Percentiles rank a stretch among this genome's conserved stretches.
phyloP scores from a whole-genome alignment of 176 grass and related monocot genomes.

The Oryza coarctata region DNA sequence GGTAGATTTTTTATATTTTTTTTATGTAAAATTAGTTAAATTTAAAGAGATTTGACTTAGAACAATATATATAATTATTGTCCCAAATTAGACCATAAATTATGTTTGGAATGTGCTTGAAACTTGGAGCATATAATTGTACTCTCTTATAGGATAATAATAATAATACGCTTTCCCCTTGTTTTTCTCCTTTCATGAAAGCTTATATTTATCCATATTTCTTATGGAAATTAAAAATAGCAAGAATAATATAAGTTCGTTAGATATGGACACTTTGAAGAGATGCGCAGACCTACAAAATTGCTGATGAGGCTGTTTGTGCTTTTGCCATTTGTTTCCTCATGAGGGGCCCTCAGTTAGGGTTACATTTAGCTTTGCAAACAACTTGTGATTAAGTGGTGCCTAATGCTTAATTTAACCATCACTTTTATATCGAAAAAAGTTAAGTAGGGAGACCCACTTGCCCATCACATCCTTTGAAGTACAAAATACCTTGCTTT shows the following conservation, averaged over 20 bases:
- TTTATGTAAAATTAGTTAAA: no score
- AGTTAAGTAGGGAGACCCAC: conserved; percentile 29
- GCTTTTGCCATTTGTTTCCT: conserved; percentile 34
- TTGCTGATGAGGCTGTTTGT: conserved; percentile 3
- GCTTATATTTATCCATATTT: not conserved
- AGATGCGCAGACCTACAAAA: conserved; percentile 6
- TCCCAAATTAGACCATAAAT: not conserved
- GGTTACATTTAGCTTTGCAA: not conserved
- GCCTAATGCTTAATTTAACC: conserved; percentile 20
- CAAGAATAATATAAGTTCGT: not conserved
- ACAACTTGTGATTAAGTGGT: conserved; percentile 17
- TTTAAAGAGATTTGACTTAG: no score
- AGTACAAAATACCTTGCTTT: conserved; percentile 46
- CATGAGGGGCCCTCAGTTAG: not conserved
- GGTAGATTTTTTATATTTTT: no score
- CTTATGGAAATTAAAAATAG: not conserved
- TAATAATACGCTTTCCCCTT: not conserved
- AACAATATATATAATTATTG: not conserved
- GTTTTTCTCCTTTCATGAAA: not conserved
- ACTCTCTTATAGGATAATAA: not conserved
- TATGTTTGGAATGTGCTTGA: not conserved
- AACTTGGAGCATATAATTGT: not conserved
- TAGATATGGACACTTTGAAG: not conserved
- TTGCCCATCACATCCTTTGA: conserved; percentile 45
- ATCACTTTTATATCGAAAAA: not conserved